Evolutionary conservation across 2,329 filamentous ascomycete species (phyloP).

Genomic region (Talaromyces sp.): DNA sequence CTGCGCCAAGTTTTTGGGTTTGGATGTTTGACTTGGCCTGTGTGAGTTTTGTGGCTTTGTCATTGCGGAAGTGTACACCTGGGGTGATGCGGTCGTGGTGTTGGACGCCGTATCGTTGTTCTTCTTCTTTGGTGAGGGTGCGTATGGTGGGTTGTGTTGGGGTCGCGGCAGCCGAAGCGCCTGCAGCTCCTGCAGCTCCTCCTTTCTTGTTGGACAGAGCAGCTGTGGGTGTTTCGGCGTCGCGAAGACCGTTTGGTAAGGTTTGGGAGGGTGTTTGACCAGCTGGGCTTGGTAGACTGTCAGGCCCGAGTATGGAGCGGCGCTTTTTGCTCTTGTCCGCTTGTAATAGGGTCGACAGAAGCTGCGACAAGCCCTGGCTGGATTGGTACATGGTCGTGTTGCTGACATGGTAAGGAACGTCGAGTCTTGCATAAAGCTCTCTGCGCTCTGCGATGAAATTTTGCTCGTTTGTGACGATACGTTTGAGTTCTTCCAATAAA

Average conservation of each 20-base stretch:
- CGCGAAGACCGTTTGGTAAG: conserved; percentile 35
- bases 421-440: conserved; percentile 81
- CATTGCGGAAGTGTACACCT: conserved; percentile 83
- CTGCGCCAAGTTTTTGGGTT: conserved; percentile 47
- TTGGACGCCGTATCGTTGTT: conserved; percentile 76
- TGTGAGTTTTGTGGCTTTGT: conserved; percentile 48
- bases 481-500: conserved; percentile 82
- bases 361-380: conserved; percentile 71
- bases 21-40: conserved; percentile 52
- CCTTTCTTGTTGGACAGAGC: conserved; percentile 35
- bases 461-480: conserved; percentile 83
- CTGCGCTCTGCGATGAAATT: conserved; percentile 82
- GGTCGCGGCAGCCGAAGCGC: conserved; percentile 34
- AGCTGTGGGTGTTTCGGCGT: conserved; percentile 37
- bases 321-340: conserved; percentile 89
- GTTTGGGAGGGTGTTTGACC: conserved; percentile 49
- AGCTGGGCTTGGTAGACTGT: conserved; percentile 52
- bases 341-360: conserved; percentile 77
- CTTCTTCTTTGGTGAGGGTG: conserved; percentile 71
- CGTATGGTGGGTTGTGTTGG: conserved; percentile 56
- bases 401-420: conserved; percentile 68
- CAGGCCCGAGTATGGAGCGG: conserved; percentile 64
- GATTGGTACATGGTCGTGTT: conserved; percentile 76
- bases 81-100: conserved; percentile 80
- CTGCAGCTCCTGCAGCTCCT: conserved; percentile 27